These are phyloP conservation scores for Prunus kanzakura DNA, from an alignment of 306 rosid species.

Conservation along the genomic window DNA sequence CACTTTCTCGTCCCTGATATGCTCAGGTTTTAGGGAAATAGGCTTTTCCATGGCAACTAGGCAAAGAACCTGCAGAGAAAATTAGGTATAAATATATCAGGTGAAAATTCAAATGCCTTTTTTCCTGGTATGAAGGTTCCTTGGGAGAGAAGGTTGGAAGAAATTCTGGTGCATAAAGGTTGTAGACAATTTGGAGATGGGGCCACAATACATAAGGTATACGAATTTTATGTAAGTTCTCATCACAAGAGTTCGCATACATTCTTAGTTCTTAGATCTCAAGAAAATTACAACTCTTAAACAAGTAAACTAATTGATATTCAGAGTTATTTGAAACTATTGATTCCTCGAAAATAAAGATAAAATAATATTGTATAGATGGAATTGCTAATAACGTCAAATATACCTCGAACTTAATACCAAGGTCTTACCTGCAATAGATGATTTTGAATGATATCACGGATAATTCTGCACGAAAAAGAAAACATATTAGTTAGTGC, in stretches of 20 bases:
- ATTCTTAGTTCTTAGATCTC: neutral
- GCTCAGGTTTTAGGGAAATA: conserved; percentile 86
- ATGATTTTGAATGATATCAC: conserved; percentile 97
- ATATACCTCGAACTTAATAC: conserved; percentile 19
- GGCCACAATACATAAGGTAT: too few species aligned
- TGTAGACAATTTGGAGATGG: neutral
- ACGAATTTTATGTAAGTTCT: neutral
- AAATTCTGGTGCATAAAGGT: neutral
- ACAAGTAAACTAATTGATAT: neutral
- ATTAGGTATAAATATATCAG: neutral
- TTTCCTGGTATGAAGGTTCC: neutral
- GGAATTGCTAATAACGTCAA: conserved; percentile 6
- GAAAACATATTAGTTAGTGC: conserved; percentile 5
- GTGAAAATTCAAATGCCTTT: neutral
- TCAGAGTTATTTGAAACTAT: neutral
- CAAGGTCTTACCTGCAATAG: conserved; percentile 75
- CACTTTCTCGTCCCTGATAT: conserved; percentile 96
- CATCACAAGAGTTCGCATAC: neutral
- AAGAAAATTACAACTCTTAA: conserved; percentile 4
- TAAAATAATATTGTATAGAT: neutral
- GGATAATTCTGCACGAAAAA: conserved; percentile 70
- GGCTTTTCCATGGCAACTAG: conserved; percentile 98
- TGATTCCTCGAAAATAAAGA: conserved; percentile 10
- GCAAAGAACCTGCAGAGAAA: conserved; percentile 68
- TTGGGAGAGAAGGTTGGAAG: neutral